Evolutionary conservation across 768 basidiomycete genomes (phyloP).

Genomic region (Xerocomus brunneocitrinus): DNA sequence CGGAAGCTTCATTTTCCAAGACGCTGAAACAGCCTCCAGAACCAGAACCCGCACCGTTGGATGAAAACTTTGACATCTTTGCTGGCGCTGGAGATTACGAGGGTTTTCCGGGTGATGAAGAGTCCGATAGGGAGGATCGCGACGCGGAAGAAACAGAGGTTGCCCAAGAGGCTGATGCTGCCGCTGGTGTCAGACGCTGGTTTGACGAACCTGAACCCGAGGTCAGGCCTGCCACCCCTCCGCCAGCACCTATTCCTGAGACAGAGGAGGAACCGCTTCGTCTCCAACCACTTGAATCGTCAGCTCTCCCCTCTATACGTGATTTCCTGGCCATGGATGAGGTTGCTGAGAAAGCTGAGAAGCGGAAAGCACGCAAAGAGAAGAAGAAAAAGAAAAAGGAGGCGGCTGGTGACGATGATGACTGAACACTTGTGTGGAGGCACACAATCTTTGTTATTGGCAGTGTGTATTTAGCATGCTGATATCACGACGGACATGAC

Average conservation of each 20-base stretch:
- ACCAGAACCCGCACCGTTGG: slow-evolving; percentile 23
- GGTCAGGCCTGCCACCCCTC: not conserved
- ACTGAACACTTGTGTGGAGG: slow-evolving; percentile 14
- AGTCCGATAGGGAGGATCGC: slow-evolving; percentile 37
- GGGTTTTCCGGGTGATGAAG: slow-evolving; percentile 57
- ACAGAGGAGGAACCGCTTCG: slow-evolving; percentile 39
- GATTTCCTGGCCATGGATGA: slow-evolving; percentile 78
- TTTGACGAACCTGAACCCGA: slow-evolving; percentile 40
- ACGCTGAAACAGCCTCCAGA: slow-evolving; percentile 9
- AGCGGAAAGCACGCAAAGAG: slow-evolving; percentile 71
- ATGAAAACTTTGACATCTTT: slow-evolving; percentile 84
- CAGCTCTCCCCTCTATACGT: slow-evolving; percentile 75
- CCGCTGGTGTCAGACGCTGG: slow-evolving; percentile 35
- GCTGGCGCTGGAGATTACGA: slow-evolving; percentile 81
- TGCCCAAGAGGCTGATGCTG: slow-evolving; percentile 6
- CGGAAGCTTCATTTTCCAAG: slow-evolving; percentile 6
- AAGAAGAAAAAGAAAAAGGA: slow-evolving; percentile 54
- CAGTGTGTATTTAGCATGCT: not conserved
- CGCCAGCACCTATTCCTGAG: slow-evolving; percentile 8
- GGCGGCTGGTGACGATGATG: slow-evolving; percentile 24
- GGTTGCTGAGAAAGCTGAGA: slow-evolving; percentile 58
- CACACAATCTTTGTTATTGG: slow-evolving; percentile 1
- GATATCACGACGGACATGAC: not conserved
- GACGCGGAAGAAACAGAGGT: slow-evolving; percentile 15
- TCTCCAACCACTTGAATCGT: slow-evolving; percentile 74